phyloP scores from a whole-genome alignment of 345 rosid species.

The Dovyalis caffra region DNA sequence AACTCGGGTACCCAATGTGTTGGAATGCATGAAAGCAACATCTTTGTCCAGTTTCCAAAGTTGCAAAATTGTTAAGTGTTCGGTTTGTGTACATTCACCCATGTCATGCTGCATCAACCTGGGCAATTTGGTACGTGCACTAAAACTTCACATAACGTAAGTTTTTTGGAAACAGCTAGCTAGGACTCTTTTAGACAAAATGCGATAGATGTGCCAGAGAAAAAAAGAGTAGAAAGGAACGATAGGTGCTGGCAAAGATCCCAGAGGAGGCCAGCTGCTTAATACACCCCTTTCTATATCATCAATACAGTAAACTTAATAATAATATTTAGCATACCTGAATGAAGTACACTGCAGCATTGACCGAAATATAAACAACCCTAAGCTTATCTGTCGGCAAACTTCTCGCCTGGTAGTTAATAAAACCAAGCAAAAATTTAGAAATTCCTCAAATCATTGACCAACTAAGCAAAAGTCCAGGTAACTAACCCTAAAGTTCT shows the following conservation, averaged over 20 bases:
- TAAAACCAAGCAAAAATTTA: slow-evolving; percentile 18
- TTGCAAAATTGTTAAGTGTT: not conserved
- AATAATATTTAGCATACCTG: slow-evolving; percentile 50
- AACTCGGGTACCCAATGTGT: not conserved
- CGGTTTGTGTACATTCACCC: not conserved
- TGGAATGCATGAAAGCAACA: not conserved
- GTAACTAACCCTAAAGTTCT: not conserved
- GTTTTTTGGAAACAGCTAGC: not conserved
- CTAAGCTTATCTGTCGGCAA: slow-evolving; percentile 90
- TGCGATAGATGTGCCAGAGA: too few relatives aligned
- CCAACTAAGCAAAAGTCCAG: not conserved
- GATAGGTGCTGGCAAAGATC: not conserved
- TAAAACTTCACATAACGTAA: not conserved
- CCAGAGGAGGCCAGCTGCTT: not conserved
- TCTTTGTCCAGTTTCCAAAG: not conserved
- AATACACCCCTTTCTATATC: not conserved
- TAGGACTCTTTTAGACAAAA: too few relatives aligned
- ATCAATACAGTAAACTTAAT: not conserved
- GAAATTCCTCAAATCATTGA: slow-evolving; percentile 14
- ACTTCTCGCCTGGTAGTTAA: slow-evolving; percentile 78
- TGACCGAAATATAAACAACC: slow-evolving; percentile 56
- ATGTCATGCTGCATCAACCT: not conserved
- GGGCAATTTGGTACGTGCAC: not conserved
- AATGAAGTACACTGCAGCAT: slow-evolving; percentile 58
- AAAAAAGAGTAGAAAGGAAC: not conserved